Conservation (phyloP, 306 rosid species). For the Vachellia pachyceras region DNA sequence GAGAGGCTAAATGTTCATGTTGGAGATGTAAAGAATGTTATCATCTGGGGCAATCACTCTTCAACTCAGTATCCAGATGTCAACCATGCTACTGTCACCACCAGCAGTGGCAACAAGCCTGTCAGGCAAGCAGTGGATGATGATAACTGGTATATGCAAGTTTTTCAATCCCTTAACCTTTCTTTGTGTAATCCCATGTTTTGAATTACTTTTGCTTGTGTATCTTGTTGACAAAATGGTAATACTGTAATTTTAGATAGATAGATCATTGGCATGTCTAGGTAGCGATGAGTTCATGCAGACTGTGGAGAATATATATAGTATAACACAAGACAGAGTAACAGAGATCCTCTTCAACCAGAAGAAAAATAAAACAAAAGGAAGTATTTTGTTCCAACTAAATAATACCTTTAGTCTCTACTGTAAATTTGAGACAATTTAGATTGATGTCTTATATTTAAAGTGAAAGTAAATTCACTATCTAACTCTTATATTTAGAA, state of each 20-base stretch:
- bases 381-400: not conserved
- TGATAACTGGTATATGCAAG: constrained; percentile 62
- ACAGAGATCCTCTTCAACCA: not conserved
- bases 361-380: not conserved
- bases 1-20: constrained; percentile 75
- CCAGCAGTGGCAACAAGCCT: constrained; percentile 42
- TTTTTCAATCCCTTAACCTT: constrained; percentile 18
- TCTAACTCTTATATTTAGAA: no score
- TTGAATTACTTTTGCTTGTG: not conserved
- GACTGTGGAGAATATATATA: not conserved
- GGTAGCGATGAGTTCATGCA: not conserved
- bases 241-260: not conserved
- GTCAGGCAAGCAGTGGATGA: constrained; percentile 64
- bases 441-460: no score
- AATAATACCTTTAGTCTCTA: not conserved
- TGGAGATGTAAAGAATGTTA: constrained; percentile 77
- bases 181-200: not conserved
- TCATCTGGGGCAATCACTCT: constrained; percentile 96
- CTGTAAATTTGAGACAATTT: not conserved
- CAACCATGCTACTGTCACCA: constrained; percentile 72
- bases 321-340: not conserved
- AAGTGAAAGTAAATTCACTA: no score
- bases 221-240: not conserved
- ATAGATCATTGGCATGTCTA: not conserved
- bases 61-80: constrained; percentile 93